Base-by-base conservation (phyloP, 169 alveolate species). In the Plasmodium sp. region DNA sequence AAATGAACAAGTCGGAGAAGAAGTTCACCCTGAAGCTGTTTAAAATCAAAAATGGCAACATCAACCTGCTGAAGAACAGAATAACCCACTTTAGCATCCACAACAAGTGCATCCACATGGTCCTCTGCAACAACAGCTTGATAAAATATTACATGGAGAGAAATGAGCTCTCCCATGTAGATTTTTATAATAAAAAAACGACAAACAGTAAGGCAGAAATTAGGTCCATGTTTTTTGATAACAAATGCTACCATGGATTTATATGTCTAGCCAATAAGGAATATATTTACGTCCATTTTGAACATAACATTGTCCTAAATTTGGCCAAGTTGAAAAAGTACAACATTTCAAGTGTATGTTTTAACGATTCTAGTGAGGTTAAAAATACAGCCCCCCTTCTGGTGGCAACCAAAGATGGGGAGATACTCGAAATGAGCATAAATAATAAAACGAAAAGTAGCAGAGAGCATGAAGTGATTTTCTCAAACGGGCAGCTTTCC, bases 181-280 rank as follows among this genome's bases (percentile, higher is more conserved):
- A 91, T 18, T 91, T 91, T 72, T 91, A 81, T 31, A 91, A 58
- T 51, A 91, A 91, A 73, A 91, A 91, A 62, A 22, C 83, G 31
- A 71, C 84, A 71, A 91, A 91, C 77, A 91, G 84, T 58, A 91
- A 91, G 72, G 95, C 92, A 4, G 95, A 91, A 91, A 91, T 91
- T 81, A 33, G 95, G 18, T 91, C 95, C 14, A 91, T 91, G 33
- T 91, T 79, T 43, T 91, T 91, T 91, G 95, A 91, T 62, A 56
- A 51, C 43, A 91, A 91, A 43, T 91, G 95, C 51, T 91, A 91
- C 56, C 95, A 91, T 91, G 95, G 95, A 43, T 81, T 91, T 91
- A 91, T 91, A 71, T 91, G 95, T 36, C 77, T 91, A 58, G 95
- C 95, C 39, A 91, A 91, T 56, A 91, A 91, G 10, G 95, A 91